phyloP scores from a whole-genome alignment of 768 basidiomycete genomes.

The Sistotremastrum niveocremeum region DNA sequence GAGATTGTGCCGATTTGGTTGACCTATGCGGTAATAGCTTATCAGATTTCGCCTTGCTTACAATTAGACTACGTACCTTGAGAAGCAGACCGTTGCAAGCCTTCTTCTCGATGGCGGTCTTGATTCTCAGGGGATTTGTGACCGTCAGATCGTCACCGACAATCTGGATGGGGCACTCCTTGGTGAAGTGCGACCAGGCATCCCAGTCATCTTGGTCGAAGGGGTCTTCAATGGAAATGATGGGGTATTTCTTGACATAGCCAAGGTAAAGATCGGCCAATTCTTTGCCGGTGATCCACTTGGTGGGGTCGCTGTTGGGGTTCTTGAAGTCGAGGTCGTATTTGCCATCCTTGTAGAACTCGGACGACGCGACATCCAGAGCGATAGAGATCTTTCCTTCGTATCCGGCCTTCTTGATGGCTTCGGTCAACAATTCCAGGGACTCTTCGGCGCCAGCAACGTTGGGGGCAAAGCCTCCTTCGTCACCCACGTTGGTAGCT shows the following conservation, averaged over 20 bases:
- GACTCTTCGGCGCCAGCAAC: slow-evolving; percentile 95
- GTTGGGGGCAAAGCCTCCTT: slow-evolving; percentile 99
- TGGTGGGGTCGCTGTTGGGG: slow-evolving; percentile 94
- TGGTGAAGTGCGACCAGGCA: slow-evolving; percentile 89
- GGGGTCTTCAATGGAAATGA: slow-evolving; percentile 92
- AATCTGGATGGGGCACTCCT: slow-evolving; percentile 68
- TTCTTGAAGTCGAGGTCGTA: slow-evolving; percentile 99
- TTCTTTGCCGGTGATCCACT: slow-evolving; percentile 87
- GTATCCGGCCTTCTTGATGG: slow-evolving; percentile 96
- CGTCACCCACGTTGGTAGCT: slow-evolving; percentile 99
- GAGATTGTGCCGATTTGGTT: slow-evolving; percentile 99
- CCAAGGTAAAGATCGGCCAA: slow-evolving; percentile 85
- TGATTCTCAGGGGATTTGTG: slow-evolving; percentile 93
- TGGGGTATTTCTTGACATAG: slow-evolving; percentile 89
- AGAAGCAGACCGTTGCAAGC: slow-evolving; percentile 97
- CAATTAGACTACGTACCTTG: slow-evolving; percentile 38
- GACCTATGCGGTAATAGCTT: slow-evolving; percentile 30
- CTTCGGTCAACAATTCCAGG: slow-evolving; percentile 87
- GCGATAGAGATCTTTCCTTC: slow-evolving; percentile 98
- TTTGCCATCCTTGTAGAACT: slow-evolving; percentile 99
- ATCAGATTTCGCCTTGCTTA: slow-evolving; percentile 2
- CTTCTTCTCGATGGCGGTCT: slow-evolving; percentile 99
- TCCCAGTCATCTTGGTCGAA: slow-evolving; percentile 99
- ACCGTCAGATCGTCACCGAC: slow-evolving; percentile 97
- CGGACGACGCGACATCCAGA: slow-evolving; percentile 96